Base-by-base conservation (phyloP, 2,329 filamentous ascomycete genomes). In the Colletotrichum higginsianum region DNA sequence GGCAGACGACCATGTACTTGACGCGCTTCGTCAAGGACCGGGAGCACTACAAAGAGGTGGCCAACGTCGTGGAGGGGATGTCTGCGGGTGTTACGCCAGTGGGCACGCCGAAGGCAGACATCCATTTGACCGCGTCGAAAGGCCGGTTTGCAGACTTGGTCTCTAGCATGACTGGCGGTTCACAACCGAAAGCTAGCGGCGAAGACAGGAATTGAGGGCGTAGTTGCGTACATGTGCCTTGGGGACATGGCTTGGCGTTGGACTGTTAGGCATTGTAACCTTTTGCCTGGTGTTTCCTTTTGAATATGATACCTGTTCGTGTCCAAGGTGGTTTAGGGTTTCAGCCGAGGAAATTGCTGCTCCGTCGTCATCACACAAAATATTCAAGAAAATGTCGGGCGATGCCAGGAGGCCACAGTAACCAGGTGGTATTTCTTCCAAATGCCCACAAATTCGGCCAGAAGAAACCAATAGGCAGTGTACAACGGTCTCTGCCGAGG, bases 11-110 rank as follows among this genome's bases (percentile, higher is more conserved):
- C 16, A 80, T 88, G 61, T 89, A 87, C 74, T 79, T 87, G 71
- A 89, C 85, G 57, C 83, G 82, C 56, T 82, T 86, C 58, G 82
- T 88, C 56, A 82, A 83, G 64, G 83, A 86, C 67, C 82, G 82
- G 64, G 82, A 84, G 60, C 79, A 77, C 65, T 78, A 83, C 67
- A 82, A 80, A 74, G 78, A 75, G 38, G 79, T 83, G 50, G 82
- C 80, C 35, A 80, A 82, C 21, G 76, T 83, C 61, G 71, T 82
- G 12, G 84, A 82, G 60, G 79, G 79, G 15, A 56, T 53, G 3
- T 66, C 70, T 13, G 60, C 56, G 15, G 57, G 38, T 46, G 67
- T 52, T 12, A 71, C 70, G 35, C 70, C 70, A n/a, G 50, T 49
- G 21, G 70, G 65, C 23, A 72, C 69, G 26, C 65, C 69, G 16